Base-by-base conservation (phyloP, 352 stramenopile genomes). In the Globisporangium paddicum region DNA sequence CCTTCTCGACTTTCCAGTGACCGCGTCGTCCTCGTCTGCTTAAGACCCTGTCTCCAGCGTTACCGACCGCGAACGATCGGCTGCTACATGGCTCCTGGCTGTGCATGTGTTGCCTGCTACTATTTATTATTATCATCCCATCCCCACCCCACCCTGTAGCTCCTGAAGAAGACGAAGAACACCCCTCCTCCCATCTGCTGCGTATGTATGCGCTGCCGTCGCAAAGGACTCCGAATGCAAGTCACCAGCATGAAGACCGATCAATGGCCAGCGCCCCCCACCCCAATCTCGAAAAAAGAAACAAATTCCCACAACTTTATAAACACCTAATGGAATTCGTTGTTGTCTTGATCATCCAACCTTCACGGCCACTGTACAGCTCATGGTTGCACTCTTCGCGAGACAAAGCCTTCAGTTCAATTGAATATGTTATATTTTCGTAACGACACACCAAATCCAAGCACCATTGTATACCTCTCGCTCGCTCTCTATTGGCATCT, bases 1-100 rank as follows among this genome's bases (percentile, higher is more conserved):
- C 50, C 66, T 89, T 14, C 72, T 91, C 48, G 67, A 91, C 67
- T 91, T 91, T 59, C 67, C 75, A 35, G 56, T 59, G 30, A 5
- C 38, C 38, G 16, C 16, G 16, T 64, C 66, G 34, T 63, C 38
- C 19, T 44, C 16, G 28, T 58, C 55, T 26, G 54, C 55, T 45
- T 67, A 60, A 38, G 32, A 3, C 11, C 34, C 68, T 2, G 37
- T 5, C 37, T 30, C 45, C 14, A 11, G 25, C 28, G 23, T 35
- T 40, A 13, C 19, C 44, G 13, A 41, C 7, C 32, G 34, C 28
- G 28, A 32, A 32, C 37, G n/a, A 26, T 40, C 32, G 35, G 38
- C 50, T 37, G 46, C 46, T 56, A 23, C 56, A 63, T 38, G 56
- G 35, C 46, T 47, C 37, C n/a, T n/a, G 28, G 46, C 37, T 50